A percentile compares a stretch with the other conserved stretches of the same genome.
phyloP scores from a whole-genome alignment of 2,329 filamentous ascomycete species.

The Colletotrichum cereale region DNA sequence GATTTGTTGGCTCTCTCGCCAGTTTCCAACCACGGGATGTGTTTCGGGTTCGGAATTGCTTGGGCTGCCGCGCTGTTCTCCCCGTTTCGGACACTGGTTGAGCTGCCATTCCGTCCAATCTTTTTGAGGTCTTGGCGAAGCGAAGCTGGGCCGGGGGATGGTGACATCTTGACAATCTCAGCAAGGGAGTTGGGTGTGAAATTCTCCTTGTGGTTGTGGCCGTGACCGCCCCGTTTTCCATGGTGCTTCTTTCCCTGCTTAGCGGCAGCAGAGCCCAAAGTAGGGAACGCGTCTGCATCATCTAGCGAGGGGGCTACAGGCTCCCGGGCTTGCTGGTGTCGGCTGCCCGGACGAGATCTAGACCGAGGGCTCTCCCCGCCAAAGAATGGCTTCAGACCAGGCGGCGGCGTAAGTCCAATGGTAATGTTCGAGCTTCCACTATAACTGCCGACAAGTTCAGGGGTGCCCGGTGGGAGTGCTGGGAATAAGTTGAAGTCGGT shows the following conservation, averaged over 20 bases:
- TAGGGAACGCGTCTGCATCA: constrained; percentile 95
- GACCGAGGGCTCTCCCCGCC: constrained; percentile 74
- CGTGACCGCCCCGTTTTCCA: constrained; percentile 88
- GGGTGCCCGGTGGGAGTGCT: constrained; percentile 71
- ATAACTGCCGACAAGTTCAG: constrained; percentile 69
- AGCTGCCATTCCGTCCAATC: constrained; percentile 72
- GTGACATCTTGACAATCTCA: constrained; percentile 95
- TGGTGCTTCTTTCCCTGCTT: constrained; percentile 93
- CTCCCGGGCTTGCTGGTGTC: constrained; percentile 76
- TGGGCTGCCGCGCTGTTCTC: constrained; percentile 87
- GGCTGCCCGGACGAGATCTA: constrained; percentile 86
- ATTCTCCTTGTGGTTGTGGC: constrained; percentile 77
- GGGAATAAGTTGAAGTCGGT: constrained; percentile 91
- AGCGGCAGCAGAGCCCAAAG: constrained; percentile 79
- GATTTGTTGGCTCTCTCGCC: constrained; percentile 91
- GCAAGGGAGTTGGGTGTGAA: constrained; percentile 82
- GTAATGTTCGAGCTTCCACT: constrained; percentile 65
- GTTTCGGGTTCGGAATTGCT: constrained; percentile 87
- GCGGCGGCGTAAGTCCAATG: constrained; percentile 73
- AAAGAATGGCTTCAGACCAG: constrained; percentile 75
- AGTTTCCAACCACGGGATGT: constrained; percentile 97
- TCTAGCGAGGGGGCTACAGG: constrained; percentile 82
- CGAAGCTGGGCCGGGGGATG: constrained; percentile 78
- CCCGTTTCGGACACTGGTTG: constrained; percentile 72
- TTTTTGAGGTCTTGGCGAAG: constrained; percentile 72